Percentiles rank a stretch among this genome's conserved stretches.
Conservation (phyloP, 768 basidiomycete species). For the Pulveroboletus frians region DNA sequence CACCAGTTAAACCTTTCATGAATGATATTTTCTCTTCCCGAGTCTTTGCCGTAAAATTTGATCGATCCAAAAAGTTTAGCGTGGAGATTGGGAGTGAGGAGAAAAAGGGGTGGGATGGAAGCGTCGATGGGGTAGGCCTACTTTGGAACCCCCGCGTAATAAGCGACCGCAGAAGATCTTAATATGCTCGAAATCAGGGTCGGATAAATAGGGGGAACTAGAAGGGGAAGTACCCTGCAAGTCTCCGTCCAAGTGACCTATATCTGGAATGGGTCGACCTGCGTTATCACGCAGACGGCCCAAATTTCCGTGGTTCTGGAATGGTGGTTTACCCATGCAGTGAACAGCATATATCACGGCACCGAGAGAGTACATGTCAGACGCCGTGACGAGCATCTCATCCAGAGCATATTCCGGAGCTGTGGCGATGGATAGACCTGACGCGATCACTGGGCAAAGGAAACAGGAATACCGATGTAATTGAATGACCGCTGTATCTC, state of each 20-base stretch:
- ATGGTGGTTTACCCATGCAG: conserved; percentile 81
- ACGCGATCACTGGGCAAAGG: background rate
- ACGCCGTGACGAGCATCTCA: conserved; percentile 78
- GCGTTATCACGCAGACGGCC: conserved; percentile 65
- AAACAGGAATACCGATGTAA: conserved; percentile 65
- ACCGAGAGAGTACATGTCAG: conserved; percentile 92
- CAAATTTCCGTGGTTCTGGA: conserved; percentile 76
- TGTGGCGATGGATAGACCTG: conserved; percentile 28
- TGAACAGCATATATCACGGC: conserved; percentile 90
- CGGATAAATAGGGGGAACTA: conserved; percentile 1
- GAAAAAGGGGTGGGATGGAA: conserved; percentile 88
- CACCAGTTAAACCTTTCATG: conserved; percentile 81
- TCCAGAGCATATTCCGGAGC: conserved; percentile 95
- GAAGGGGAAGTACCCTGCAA: conserved; percentile 52
- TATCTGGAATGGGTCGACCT: conserved; percentile 54
- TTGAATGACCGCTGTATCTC: conserved; percentile 91
- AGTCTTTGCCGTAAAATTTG: conserved; percentile 91
- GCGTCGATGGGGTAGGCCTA: conserved; percentile 71
- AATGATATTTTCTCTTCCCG: conserved; percentile 95
- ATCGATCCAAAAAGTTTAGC: conserved; percentile 91
- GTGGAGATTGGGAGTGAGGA: conserved; percentile 94
- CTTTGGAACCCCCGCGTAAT: conserved; percentile 72
- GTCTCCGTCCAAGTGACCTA: conserved; percentile 65
- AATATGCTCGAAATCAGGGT: conserved; percentile 4
- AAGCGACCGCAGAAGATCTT: conserved; percentile 75